These are phyloP conservation scores for Jamesozyma piceae DNA, from an alignment of 805 yeast genomes.

Conservation along the genomic window DNA sequence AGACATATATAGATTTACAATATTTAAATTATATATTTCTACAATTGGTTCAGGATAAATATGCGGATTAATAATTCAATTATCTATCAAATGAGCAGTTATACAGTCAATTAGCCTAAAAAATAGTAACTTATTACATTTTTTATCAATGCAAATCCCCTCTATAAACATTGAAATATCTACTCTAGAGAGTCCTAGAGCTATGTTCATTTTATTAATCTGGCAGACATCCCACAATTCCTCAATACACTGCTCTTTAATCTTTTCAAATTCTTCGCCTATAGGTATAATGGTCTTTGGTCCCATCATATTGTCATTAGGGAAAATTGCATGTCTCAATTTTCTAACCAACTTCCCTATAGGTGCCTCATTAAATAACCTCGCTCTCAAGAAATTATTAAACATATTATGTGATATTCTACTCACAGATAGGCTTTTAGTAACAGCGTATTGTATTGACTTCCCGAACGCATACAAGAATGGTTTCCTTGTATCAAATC, in stretches of 20 bases:
- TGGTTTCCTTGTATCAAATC: conserved; percentile 25
- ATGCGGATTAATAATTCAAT: not conserved
- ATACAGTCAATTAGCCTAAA: conserved; percentile 36
- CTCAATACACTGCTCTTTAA: conserved; percentile 22
- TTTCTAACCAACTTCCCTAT: not conserved
- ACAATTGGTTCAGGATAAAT: not conserved
- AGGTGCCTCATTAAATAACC: conserved; percentile 20
- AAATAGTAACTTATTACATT: conserved; percentile 37
- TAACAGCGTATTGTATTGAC: conserved; percentile 9
- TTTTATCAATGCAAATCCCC: conserved; percentile 31
- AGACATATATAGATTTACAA: no score
- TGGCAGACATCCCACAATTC: conserved; percentile 19
- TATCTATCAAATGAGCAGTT: conserved; percentile 21
- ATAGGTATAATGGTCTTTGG: conserved; percentile 37
- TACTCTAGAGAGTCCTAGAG: conserved; percentile 14
- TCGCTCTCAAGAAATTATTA: conserved; percentile 26
- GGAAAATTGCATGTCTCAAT: conserved; percentile 21
- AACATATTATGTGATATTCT: conserved; percentile 11
- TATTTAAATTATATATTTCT: not conserved
- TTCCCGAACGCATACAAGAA: conserved; percentile 22
- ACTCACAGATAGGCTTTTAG: not conserved
- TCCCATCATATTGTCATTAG: conserved; percentile 43
- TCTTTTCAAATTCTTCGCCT: conserved; percentile 30
- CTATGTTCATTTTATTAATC: conserved; percentile 10
- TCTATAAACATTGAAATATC: conserved; percentile 23